phyloP scores from a whole-genome alignment of 176 grass and related monocot genomes.

The Carex littledalei region DNA sequence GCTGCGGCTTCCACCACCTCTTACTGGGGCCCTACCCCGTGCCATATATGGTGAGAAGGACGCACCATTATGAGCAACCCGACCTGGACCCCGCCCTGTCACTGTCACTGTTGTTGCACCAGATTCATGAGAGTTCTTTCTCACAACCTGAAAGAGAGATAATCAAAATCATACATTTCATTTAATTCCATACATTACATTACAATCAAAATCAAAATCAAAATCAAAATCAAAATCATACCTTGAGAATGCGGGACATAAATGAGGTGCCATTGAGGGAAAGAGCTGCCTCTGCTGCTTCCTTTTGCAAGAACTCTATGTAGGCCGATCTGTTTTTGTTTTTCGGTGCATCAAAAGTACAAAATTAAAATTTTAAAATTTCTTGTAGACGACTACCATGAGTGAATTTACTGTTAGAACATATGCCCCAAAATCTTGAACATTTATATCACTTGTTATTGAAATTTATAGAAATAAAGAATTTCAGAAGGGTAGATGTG shows the following conservation, averaged over 20 bases:
- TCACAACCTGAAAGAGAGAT: slow-evolving; percentile 46
- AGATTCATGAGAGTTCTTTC: slow-evolving; percentile 53
- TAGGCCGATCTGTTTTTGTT: slow-evolving; percentile 59
- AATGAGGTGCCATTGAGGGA: slow-evolving; percentile 81
- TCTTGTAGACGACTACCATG: not conserved
- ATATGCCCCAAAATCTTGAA: not conserved
- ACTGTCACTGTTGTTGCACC: slow-evolving; percentile 30
- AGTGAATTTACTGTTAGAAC: not conserved
- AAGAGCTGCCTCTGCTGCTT: slow-evolving; percentile 75
- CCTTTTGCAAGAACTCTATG: slow-evolving; percentile 84
- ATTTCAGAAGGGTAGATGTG: not conserved
- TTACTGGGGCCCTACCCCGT: slow-evolving; percentile 43
- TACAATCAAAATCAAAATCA: too few relatives aligned
- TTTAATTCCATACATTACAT: not conserved
- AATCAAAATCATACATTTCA: slow-evolving; percentile 8
- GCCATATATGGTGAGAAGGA: slow-evolving; percentile 42
- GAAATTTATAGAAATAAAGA: not conserved
- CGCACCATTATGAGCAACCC: slow-evolving; percentile 36
- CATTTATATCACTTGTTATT: not conserved
- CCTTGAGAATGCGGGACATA: slow-evolving; percentile 98
- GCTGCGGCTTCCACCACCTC: slow-evolving; percentile 50
- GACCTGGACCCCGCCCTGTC: slow-evolving; percentile 36
- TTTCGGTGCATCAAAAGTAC: not conserved
- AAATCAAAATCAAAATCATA: not conserved
- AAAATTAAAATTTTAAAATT: not conserved